Base-by-base conservation (phyloP, 768 basidiomycete genomes). In the Calocybe cyanea region DNA sequence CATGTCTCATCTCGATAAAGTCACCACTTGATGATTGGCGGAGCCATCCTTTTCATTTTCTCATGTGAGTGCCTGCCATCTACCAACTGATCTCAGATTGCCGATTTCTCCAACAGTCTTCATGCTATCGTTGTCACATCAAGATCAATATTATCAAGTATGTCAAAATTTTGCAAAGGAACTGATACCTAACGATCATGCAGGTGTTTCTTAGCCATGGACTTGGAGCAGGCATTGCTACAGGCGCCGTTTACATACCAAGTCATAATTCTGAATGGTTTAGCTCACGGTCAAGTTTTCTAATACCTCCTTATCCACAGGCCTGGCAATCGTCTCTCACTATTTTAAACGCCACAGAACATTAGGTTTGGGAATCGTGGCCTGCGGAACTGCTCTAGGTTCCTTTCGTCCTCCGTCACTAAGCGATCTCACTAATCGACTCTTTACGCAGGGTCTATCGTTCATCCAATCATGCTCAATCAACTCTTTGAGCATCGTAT, bases 391-490 rank as follows among this genome's bases (percentile, higher is more conserved):
- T 58, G 65, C 43, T 42, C 55, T 28, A 54, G 34, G 28, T 61
- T 30, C 50, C 54, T 37, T 34, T 14, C 31, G 5, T 20, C 13
- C 30, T 19, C 7, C 2, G 20, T 6, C 17, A 11, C 17, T 9
- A 20, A 63, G 70, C 42, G 13, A 14, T 24, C 23, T 7, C 15
- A 33, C 13, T n/a, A 21, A 30, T 50, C 11, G 5, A 6, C 25
- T 28, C 11, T 28, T 28, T 6, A 5, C 5, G 5, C 47, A 73
- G 70, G 71, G 73, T 11, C 78, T 10, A 68, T 77, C 17, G 50
- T 85, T n/a, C 80, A 82, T 43, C 80, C 81, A 1, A 80, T 83
- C 53, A 73, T 83, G 67, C 65, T 87, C n/a, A 85, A 86, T 56
- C 67, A 73, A 37, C 63, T 70, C 45, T 72, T 76, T 48, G 64